Percentiles rank a stretch among this genome's conserved stretches.
Conservation (phyloP, 1,284 basidiomycete species). For the Leucocoprinus gongylophorus region DNA sequence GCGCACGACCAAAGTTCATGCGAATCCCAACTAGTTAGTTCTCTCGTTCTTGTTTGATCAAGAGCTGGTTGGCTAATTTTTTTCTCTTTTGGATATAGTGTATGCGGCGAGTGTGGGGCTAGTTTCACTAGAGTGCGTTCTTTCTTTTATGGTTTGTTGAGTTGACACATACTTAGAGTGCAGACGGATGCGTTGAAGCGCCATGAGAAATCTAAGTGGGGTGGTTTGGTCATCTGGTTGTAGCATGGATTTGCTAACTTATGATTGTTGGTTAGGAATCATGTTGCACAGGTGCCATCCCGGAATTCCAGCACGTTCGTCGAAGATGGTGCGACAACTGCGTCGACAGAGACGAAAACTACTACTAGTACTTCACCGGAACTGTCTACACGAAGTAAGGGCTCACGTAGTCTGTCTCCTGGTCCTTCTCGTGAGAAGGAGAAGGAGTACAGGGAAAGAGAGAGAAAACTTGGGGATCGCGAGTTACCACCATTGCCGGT, state of each 20-base stretch:
- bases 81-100: conserved; percentile 29
- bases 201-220: conserved; percentile 57
- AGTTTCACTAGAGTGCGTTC: conserved; percentile 58
- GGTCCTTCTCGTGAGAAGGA: conserved; percentile 37
- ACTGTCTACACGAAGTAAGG: conserved; percentile 44
- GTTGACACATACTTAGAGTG: conserved; percentile 2
- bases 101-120: conserved; percentile 70
- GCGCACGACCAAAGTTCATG: conserved; percentile 66
- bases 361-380: conserved; percentile 26
- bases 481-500: conserved; percentile 22
- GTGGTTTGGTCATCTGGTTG: neutral
- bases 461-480: conserved; percentile 11
- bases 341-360: conserved; percentile 21
- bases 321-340: conserved; percentile 1
- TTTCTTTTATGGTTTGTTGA: conserved; percentile 3
- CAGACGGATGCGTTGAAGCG: conserved; percentile 55
- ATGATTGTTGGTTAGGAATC: neutral
- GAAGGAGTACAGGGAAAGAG: conserved; percentile 13
- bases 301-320: neutral
- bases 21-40: conserved; percentile 62
- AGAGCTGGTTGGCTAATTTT: neutral
- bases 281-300: conserved; percentile 1
- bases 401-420: conserved; percentile 32
- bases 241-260: neutral
- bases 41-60: conserved; percentile 10